These are phyloP conservation scores for Penstemon eatonii DNA, from an alignment of 257 asterid species.

Conservation along the genomic window DNA sequence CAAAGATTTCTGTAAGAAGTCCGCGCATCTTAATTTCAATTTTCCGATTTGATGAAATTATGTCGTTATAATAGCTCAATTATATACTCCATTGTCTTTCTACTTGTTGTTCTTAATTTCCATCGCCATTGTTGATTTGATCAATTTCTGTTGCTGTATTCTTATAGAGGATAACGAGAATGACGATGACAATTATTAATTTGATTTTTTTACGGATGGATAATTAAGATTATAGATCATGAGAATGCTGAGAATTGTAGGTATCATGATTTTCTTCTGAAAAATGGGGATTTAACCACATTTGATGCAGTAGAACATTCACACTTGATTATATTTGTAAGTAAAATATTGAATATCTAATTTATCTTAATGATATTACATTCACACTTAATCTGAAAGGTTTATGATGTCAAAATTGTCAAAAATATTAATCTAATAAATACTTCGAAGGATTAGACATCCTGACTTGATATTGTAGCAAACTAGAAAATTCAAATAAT, in stretches of 20 bases:
- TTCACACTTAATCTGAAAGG: too few species aligned
- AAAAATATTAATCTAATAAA: too few species aligned
- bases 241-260: constrained; percentile 15
- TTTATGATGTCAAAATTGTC: too few species aligned
- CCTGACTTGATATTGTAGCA: too few species aligned
- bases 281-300: too few species aligned
- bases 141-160: constrained; percentile 5
- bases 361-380: too few species aligned
- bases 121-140: constrained; percentile 1
- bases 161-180: not conserved
- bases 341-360: too few species aligned
- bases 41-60: constrained; percentile 15
- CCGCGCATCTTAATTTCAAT: not conserved
- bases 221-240: not conserved
- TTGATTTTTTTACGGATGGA: not conserved
- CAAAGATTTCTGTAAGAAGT: constrained; percentile 29
- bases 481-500: too few species aligned
- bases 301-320: too few species aligned
- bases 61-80: constrained; percentile 20
- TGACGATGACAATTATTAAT: constrained; percentile 24
- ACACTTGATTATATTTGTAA: too few species aligned
- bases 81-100: not conserved
- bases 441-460: too few species aligned
- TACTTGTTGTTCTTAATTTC: constrained; percentile 2
- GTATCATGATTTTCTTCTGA: not conserved